Percentiles rank a stretch among this genome's conserved stretches.
These are phyloP conservation scores for Chlamydomonas applanata DNA, from an alignment of 139 green algal genomes.

Conservation along the genomic window DNA sequence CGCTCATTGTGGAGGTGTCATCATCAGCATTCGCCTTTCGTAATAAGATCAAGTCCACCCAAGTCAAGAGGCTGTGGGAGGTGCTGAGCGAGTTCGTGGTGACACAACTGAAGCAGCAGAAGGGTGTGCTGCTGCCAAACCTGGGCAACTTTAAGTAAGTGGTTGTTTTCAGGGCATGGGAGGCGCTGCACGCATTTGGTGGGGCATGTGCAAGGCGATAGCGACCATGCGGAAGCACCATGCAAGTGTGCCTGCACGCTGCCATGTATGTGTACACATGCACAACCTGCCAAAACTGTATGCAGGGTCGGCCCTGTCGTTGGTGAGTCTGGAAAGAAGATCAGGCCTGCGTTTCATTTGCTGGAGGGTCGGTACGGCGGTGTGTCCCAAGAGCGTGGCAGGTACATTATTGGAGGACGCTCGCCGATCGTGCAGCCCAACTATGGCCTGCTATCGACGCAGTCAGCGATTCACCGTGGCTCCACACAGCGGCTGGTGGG, in stretches of 20 bases:
- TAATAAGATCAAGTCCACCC: constrained; percentile 38
- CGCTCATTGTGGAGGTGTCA: constrained; percentile 31
- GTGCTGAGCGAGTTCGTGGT: constrained; percentile 34
- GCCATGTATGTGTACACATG: too few species aligned
- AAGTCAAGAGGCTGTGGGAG: constrained; percentile 39
- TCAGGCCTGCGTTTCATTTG: constrained; percentile 40
- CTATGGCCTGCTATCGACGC: constrained; percentile 40
- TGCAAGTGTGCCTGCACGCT: too few species aligned
- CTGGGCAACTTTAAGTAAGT: constrained; percentile 42
- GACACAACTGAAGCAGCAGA: constrained; percentile 25
- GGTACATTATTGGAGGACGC: constrained; percentile 36
- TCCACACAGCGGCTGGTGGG: constrained; percentile 40
- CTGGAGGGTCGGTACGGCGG: constrained; percentile 48
- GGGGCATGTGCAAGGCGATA: too few species aligned
- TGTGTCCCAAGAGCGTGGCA: constrained; percentile 50
- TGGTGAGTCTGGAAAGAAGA: constrained; percentile 37
- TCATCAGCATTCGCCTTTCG: constrained; percentile 29
- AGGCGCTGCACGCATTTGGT: too few species aligned
- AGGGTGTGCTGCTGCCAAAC: constrained; percentile 55
- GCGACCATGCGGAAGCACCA: too few species aligned
- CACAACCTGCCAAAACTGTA: too few species aligned
- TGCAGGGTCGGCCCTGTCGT: constrained; percentile 37
- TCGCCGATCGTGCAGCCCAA: constrained; percentile 49
- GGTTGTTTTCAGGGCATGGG: too few species aligned
- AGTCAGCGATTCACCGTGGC: constrained; percentile 38